Conservation (phyloP, 2,329 filamentous ascomycete species). For the Nemania sp. region DNA sequence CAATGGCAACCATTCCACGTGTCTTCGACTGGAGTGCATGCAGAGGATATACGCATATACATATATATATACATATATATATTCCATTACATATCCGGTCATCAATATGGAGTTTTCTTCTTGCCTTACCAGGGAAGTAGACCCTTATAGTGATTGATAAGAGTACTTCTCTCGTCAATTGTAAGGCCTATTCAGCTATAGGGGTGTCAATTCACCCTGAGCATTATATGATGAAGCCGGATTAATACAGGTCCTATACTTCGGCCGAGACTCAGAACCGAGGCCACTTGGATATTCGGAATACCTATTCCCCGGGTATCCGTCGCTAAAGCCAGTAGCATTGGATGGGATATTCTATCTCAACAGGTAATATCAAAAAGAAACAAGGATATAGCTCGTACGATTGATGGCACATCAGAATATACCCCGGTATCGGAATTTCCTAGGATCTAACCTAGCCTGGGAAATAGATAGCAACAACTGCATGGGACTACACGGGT, state of each 20-base stretch:
- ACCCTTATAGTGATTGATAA: too few species aligned
- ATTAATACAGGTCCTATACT: not conserved
- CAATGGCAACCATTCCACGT: too few species aligned
- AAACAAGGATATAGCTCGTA: not conserved
- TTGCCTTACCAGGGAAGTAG: too few species aligned
- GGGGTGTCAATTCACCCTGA: not conserved
- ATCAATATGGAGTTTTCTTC: too few species aligned
- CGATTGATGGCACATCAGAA: not conserved
- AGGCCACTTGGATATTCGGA: not conserved
- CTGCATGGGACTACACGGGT: constrained; percentile 16
- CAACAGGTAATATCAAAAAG: not conserved
- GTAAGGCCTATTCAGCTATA: too few species aligned
- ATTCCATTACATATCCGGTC: too few species aligned
- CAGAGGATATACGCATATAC: too few species aligned
- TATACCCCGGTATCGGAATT: constrained; percentile 16
- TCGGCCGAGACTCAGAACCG: not conserved
- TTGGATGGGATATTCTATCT: not conserved
- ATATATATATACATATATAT: too few species aligned
- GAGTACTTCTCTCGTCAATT: too few species aligned
- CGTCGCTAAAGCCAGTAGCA: not conserved
- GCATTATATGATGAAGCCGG: not conserved
- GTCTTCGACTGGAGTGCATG: too few species aligned
- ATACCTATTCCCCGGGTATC: not conserved
- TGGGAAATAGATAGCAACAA: constrained; percentile 25
- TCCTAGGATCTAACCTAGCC: constrained; percentile 7